These are phyloP conservation scores for Gastrolobium bilobum DNA, from an alignment of 306 rosid species.

Conservation along the genomic window DNA sequence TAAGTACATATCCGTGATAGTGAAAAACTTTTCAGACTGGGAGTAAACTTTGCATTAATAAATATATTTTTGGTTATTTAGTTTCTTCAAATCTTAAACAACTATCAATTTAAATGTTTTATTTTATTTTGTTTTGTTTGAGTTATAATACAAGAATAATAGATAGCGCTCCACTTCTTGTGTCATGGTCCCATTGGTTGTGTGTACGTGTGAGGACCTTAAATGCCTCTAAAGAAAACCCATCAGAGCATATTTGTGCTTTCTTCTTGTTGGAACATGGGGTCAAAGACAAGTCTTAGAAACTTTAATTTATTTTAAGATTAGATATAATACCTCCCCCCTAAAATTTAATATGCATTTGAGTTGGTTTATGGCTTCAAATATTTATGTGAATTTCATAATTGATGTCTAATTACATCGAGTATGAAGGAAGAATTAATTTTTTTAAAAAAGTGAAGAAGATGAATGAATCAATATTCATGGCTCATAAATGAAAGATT, in stretches of 20 bases:
- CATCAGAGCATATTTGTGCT: too few relatives aligned
- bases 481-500: not conserved
- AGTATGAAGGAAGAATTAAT: not conserved
- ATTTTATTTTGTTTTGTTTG: too few relatives aligned
- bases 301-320: not conserved
- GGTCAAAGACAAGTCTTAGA: too few relatives aligned
- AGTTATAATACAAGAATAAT: too few relatives aligned
- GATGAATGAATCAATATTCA: not conserved
- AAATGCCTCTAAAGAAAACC: too few relatives aligned
- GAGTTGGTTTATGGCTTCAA: not conserved
- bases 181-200: too few relatives aligned
- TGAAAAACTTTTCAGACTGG: too few relatives aligned
- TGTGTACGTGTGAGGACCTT: too few relatives aligned
- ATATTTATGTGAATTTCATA: not conserved
- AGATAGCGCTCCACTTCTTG: too few relatives aligned
- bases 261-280: too few relatives aligned
- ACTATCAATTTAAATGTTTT: not conserved
- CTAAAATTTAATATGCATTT: not conserved
- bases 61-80: not conserved
- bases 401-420: not conserved
- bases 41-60: not conserved
- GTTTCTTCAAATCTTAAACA: not conserved
- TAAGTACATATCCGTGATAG: too few relatives aligned
- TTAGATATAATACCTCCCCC: not conserved
- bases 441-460: not conserved